phyloP scores from a whole-genome alignment of 345 rosid genomes.

The Rhodamnia argentea region DNA sequence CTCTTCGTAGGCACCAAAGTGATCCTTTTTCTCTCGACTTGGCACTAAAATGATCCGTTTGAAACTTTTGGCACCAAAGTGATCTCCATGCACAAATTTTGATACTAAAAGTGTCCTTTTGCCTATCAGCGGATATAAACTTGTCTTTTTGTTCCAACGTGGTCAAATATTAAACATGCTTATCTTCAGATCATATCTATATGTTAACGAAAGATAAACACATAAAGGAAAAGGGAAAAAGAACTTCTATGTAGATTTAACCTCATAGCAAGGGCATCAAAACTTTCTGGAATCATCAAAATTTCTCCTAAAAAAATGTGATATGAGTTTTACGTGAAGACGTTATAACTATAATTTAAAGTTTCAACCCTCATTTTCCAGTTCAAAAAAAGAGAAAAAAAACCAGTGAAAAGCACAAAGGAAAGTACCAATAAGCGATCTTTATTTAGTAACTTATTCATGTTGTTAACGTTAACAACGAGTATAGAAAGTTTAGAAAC shows the following conservation, averaged over 20 bases:
- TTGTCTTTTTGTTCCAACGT: not conserved
- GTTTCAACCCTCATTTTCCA: not conserved
- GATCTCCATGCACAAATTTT: too few species aligned
- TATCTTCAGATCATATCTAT: not conserved
- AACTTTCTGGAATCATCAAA: not conserved
- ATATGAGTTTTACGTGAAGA: not conserved
- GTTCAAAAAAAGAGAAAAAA: not conserved
- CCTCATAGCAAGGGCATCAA: not conserved
- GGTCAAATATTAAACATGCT: not conserved
- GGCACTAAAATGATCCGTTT: too few species aligned
- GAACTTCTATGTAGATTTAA: not conserved
- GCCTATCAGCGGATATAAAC: not conserved
- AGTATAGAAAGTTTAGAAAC: not conserved
- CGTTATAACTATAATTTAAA: not conserved
- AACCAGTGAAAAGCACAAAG: not conserved
- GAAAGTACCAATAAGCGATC: not conserved
- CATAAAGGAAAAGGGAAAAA: not conserved
- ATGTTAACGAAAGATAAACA: not conserved
- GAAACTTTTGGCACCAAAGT: too few species aligned
- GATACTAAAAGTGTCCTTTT: too few species aligned
- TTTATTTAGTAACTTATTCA: not conserved
- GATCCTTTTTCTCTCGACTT: too few species aligned
- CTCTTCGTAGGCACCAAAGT: too few species aligned
- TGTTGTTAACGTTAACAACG: too few species aligned
- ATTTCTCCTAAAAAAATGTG: not conserved